Evolutionary conservation across 768 basidiomycete species (phyloP).

Genomic region (Panus rudis): DNA sequence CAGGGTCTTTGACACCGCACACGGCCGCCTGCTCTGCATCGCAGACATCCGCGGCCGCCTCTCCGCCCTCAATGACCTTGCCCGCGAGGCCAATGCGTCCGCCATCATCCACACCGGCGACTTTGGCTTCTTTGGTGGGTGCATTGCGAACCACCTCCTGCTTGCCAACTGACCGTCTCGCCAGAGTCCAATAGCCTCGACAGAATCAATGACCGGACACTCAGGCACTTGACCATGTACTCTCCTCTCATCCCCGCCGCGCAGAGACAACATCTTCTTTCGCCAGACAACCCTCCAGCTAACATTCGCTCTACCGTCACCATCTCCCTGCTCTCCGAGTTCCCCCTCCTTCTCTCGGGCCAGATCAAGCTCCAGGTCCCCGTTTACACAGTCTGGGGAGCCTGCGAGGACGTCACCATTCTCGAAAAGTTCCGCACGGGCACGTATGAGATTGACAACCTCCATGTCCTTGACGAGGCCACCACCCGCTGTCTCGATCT

Average conservation of each 20-base stretch:
- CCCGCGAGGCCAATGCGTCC: conserved; percentile 79
- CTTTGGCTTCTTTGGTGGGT: conserved; percentile 93
- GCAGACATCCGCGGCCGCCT: conserved; percentile 90
- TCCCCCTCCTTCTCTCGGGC: conserved; percentile 84
- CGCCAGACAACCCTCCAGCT: conserved; percentile 60
- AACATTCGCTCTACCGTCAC: conserved; percentile 67
- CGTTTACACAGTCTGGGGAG: conserved; percentile 95
- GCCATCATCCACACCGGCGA: conserved; percentile 98
- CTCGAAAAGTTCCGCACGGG: conserved; percentile 89
- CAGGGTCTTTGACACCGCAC: conserved; percentile 69
- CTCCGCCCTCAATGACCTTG: conserved; percentile 84
- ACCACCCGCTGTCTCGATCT: conserved; percentile 89
- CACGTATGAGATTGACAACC: conserved; percentile 79
- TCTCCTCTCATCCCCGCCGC: conserved; percentile 86
- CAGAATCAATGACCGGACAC: conserved; percentile 90
- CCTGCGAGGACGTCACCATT: conserved; percentile 91
- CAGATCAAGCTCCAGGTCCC: conserved; percentile 89
- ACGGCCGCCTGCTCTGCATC: conserved; percentile 87
- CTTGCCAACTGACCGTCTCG: conserved; percentile 16
- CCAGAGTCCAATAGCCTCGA: conserved; percentile 75
- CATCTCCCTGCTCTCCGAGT: conserved; percentile 84
- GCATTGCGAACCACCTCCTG: background rate
- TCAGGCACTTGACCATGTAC: conserved; percentile 94
- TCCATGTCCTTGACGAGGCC: conserved; percentile 90
- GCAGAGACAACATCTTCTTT: conserved; percentile 72